Evolutionary conservation across 768 basidiomycete species (phyloP).

Genomic region (Coprinopsis sp.): DNA sequence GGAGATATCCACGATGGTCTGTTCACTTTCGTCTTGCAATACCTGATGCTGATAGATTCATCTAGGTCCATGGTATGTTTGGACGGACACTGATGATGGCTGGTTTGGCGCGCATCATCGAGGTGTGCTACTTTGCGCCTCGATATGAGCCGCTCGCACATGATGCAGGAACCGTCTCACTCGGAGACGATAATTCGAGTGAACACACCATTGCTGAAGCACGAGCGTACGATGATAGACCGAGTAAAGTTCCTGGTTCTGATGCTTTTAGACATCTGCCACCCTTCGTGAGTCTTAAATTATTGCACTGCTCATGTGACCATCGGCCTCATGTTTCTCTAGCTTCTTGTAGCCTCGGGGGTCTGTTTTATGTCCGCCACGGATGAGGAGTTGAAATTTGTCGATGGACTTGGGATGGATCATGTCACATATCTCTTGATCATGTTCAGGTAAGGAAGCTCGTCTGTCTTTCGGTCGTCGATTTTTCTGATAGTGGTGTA

Average conservation of each 20-base stretch:
- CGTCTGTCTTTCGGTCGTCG: neutral
- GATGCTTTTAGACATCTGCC: constrained; percentile 82
- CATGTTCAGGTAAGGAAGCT: constrained; percentile 61
- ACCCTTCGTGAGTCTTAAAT: constrained; percentile 69
- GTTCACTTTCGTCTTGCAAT: neutral
- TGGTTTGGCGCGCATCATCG: constrained; percentile 72
- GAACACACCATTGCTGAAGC: constrained; percentile 59
- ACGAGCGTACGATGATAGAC: constrained; percentile 24
- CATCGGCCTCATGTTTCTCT: constrained; percentile 1
- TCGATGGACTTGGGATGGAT: constrained; percentile 74
- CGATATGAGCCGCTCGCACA: constrained; percentile 16
- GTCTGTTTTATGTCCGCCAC: constrained; percentile 90
- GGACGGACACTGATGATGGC: constrained; percentile 85
- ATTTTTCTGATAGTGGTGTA: constrained; percentile 19
- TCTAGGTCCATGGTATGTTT: constrained; percentile 75
- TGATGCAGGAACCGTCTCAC: constrained; percentile 17
- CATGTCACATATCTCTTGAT: constrained; percentile 87
- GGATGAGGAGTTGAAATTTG: constrained; percentile 78
- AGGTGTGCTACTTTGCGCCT: constrained; percentile 72
- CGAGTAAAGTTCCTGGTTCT: constrained; percentile 29
- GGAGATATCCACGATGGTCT: constrained; percentile 77
- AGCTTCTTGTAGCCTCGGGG: constrained; percentile 76
- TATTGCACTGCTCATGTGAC: neutral
- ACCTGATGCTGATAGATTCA: neutral
- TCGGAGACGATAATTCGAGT: constrained; percentile 52